Conservation (phyloP, 139 green algal genomes). For the Chlorella sp. region DNA sequence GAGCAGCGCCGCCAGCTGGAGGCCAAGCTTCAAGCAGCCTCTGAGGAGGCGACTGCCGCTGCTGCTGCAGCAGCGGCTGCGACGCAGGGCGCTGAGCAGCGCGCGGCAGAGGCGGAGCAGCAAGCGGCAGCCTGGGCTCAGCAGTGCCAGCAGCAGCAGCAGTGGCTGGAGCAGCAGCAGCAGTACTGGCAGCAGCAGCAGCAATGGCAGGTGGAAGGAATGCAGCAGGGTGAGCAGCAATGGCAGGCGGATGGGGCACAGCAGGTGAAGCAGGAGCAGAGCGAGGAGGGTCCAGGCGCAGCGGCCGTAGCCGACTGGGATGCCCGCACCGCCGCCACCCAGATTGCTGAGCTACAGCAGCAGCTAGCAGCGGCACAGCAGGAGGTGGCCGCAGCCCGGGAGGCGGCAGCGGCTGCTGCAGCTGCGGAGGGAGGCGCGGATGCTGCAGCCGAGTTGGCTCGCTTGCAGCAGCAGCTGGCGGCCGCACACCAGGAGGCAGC, state of each 20-base stretch:
- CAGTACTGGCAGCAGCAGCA: not conserved
- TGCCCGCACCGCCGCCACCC: not conserved
- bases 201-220: too few species aligned
- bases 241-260: not conserved
- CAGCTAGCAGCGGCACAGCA: not conserved
- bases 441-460: not conserved
- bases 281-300: not conserved
- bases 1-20: not conserved
- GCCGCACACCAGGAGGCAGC: not conserved
- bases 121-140: not conserved
- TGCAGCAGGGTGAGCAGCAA: not conserved
- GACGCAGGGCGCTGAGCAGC: not conserved
- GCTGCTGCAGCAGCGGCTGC: not conserved
- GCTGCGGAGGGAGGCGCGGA: not conserved
- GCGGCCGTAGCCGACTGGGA: not conserved
- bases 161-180: too few species aligned
- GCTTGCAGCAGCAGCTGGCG: slow-evolving; percentile 1
- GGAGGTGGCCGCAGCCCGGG: not conserved
- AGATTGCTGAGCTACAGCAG: not conserved
- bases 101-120: not conserved
- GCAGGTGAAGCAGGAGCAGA: not conserved
- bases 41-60: not conserved
- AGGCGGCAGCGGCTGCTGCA: not conserved
- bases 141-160: not conserved
- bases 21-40: not conserved